Conservation (phyloP, 176 grass and related monocot genomes). For the Carex kokanica region DNA sequence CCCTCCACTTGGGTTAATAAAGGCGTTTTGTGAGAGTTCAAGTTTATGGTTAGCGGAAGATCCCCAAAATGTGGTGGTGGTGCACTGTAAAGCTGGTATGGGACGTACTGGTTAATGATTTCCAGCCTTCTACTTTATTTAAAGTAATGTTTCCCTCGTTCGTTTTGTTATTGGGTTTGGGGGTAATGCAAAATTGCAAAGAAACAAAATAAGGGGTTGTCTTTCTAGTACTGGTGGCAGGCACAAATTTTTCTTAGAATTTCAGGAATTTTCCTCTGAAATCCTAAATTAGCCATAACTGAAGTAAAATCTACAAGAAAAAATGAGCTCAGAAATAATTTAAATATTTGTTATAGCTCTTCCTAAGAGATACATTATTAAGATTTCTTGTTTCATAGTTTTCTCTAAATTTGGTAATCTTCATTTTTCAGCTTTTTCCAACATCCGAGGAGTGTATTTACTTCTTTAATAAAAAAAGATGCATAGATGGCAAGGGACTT, state of each 20-base stretch:
- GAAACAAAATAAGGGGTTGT: not conserved
- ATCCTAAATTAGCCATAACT: not conserved
- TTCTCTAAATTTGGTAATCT: constrained; percentile 15
- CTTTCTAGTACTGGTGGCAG: not conserved
- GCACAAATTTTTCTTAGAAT: not conserved
- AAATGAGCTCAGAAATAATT: not conserved
- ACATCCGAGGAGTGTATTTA: constrained; percentile 92
- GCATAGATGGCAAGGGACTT: constrained; percentile 92
- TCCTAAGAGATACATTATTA: not conserved
- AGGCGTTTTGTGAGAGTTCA: constrained; percentile 93
- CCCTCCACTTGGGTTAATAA: constrained; percentile 80
- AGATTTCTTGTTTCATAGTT: constrained; percentile 10
- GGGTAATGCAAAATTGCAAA: not conserved
- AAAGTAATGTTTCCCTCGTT: constrained; percentile 46
- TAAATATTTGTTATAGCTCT: not conserved
- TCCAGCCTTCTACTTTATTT: constrained; percentile 84
- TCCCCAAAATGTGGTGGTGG: constrained; percentile 91
- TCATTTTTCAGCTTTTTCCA: constrained; percentile 66
- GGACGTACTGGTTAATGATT: constrained; percentile 98
- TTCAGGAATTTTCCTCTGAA: not conserved
- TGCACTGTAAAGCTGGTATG: constrained; percentile 99
- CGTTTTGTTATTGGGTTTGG: not conserved
- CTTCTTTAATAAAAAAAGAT: constrained; percentile 98
- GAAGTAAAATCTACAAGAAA: not conserved
- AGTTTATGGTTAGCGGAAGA: constrained; percentile 91